These are phyloP conservation scores for Capsella bursapastoris DNA, from an alignment of 345 rosid genomes.

Conservation along the genomic window DNA sequence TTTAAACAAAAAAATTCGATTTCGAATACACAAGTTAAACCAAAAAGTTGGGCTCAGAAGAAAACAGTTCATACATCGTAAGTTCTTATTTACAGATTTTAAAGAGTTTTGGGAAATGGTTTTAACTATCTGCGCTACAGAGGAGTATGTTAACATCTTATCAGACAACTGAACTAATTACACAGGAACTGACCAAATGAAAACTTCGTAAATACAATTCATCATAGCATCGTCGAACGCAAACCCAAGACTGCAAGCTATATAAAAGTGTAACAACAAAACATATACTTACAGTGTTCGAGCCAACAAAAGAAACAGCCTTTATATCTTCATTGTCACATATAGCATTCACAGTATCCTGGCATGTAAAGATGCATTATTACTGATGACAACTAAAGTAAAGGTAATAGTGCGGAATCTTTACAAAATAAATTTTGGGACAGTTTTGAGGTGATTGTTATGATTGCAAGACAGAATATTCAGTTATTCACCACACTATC, in stretches of 20 bases:
- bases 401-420: background rate
- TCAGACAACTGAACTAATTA: background rate
- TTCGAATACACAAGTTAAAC: constrained; percentile 9
- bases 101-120: background rate
- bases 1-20: constrained; percentile 39
- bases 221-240: constrained; percentile 3
- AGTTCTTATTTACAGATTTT: background rate
- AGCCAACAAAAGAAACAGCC: constrained; percentile 97
- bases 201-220: background rate
- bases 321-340: constrained; percentile 81
- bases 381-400: background rate
- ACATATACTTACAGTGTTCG: constrained; percentile 73
- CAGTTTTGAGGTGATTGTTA: constrained; percentile 6
- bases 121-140: background rate
- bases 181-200: background rate
- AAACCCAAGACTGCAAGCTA: constrained; percentile 11
- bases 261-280: background rate
- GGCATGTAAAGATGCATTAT: constrained; percentile 35
- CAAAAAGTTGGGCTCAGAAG: background rate
- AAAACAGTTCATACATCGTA: constrained; percentile 5
- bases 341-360: constrained; percentile 94
- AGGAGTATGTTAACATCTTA: background rate
- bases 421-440: background rate
- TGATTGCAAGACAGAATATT: too few relatives aligned
- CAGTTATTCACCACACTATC: too few relatives aligned